Evolutionary conservation across 2,329 filamentous ascomycete species (phyloP), one percentile per base, ranked within the genome.

Genomic region (Xylariales sp.): DNA sequence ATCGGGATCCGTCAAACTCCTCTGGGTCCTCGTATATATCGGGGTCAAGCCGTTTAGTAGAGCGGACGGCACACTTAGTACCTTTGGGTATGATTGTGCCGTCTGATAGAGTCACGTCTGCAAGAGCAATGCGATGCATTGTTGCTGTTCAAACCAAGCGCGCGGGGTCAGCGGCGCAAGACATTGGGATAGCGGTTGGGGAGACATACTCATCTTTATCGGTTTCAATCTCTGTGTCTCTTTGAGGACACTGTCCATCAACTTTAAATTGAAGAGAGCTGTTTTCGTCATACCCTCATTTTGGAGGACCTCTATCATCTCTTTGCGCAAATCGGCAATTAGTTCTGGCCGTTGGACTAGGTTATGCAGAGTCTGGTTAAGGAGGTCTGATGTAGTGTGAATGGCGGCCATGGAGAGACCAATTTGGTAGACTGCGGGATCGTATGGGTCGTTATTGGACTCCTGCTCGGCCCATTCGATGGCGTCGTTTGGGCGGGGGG

Each of bases 281-380:
- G 59, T 52, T 56, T 73, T 77, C 2, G 68, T 69, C 60, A 73
- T 66, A 23, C 70, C 73, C n/a, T 70, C 66, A 3, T 36, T 53
- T 7, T 61, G 56, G 4, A 76, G 64, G 9, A 74, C 68, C 2
- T 71, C 67, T 8, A 77, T 67, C 7, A 83, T 80, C 69, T 86
- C 83, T 36, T 82, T 74, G 1, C 83, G 79, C 32, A 84, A 69
- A 6, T 77, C 78, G 28, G 82, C 75, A 23, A 83, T 71, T 61
- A 80, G 79, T 58, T 85, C 80, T 0, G 82, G 82, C 8, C 72
- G 70, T n/a, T 77, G 73, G 2, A 76, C 76, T 4, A 86, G 71
- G 61, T 85, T 82, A 60, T 79, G 81, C 45, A 86, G 71, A 23
- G 36, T 78, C 68, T 59, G 81, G 2, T 75, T 76, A 0, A 77